Evolutionary conservation across 352 stramenopile genomes (phyloP).

Genomic region (Peronospora belbahrii): DNA sequence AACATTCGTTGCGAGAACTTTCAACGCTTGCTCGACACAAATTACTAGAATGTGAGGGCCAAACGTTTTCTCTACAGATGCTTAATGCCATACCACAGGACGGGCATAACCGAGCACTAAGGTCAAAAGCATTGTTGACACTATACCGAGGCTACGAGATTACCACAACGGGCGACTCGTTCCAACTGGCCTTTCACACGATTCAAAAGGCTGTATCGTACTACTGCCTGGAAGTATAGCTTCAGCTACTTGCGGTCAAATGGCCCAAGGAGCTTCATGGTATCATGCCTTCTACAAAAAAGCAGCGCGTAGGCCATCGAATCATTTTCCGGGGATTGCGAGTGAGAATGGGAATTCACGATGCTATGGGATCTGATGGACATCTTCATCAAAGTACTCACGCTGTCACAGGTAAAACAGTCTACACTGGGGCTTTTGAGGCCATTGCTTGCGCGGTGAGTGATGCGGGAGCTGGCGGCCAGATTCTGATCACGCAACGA

Average conservation of each 20-base stretch:
- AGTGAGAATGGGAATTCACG: conserved; percentile 49
- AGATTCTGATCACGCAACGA: too few relatives aligned
- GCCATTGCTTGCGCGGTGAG: conserved; percentile 44
- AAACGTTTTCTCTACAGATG: too few relatives aligned
- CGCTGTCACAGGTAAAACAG: too few relatives aligned
- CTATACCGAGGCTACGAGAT: conserved; percentile 66
- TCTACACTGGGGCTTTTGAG: too few relatives aligned
- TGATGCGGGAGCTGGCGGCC: too few relatives aligned
- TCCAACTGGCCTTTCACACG: conserved; percentile 65
- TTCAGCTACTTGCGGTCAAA: conserved; percentile 39
- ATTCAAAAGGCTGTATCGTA: conserved; percentile 55
- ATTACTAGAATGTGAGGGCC: too few relatives aligned
- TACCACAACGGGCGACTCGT: conserved; percentile 59
- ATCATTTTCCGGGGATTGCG: conserved; percentile 42
- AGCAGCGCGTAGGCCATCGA: conserved; percentile 27
- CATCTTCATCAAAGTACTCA: too few relatives aligned
- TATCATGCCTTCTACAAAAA: conserved; percentile 37
- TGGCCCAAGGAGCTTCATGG: conserved; percentile 59
- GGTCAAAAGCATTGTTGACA: conserved; percentile 27
- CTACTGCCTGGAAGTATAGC: conserved; percentile 50
- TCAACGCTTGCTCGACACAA: too few relatives aligned
- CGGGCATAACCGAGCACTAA: too few relatives aligned
- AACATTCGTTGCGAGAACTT: too few relatives aligned
- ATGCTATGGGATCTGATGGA: conserved; percentile 30
- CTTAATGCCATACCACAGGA: too few relatives aligned